These are phyloP conservation scores for Monilinia vaccinii-corymbosi DNA, from an alignment of 2,329 filamentous ascomycete genomes.

Conservation along the genomic window DNA sequence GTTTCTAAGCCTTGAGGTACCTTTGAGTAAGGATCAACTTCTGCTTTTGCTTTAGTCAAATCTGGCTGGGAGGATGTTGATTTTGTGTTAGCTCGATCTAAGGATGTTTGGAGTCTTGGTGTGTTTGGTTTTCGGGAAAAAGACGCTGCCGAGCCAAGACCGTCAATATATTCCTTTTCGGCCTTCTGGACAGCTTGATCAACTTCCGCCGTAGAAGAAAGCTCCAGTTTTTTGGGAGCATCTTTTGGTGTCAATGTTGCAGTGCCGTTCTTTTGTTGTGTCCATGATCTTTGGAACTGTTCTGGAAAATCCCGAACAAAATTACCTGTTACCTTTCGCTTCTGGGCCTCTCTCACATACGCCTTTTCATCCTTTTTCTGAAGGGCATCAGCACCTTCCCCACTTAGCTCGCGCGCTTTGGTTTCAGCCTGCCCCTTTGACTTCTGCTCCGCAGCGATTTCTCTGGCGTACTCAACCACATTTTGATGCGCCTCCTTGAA, in stretches of 20 bases:
- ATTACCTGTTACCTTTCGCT: conserved; percentile 36
- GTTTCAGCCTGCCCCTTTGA: not conserved
- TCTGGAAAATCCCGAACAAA: conserved; percentile 44
- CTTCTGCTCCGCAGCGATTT: conserved; percentile 7
- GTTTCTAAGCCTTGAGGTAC: conserved; percentile 8
- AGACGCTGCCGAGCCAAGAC: conserved; percentile 12
- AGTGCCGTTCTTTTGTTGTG: conserved; percentile 12
- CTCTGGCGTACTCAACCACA: conserved; percentile 1
- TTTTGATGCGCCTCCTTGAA: conserved; percentile 14
- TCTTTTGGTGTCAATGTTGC: conserved; percentile 16
- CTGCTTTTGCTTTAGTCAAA: not conserved
- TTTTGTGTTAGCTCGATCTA: conserved; percentile 19
- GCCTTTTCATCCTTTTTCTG: not conserved
- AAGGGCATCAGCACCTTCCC: not conserved
- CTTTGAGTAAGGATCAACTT: conserved; percentile 5
- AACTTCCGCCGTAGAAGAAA: conserved; percentile 10
- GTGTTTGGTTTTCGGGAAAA: conserved; percentile 21
- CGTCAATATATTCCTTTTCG: conserved; percentile 23
- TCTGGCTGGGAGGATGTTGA: not conserved
- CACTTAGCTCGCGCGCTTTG: not conserved
- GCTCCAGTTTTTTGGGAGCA: conserved; percentile 4
- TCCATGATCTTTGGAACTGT: conserved; percentile 40
- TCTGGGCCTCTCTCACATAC: not conserved
- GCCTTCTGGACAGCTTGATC: conserved; percentile 18
- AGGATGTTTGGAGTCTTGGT: conserved; percentile 24